phyloP scores from a whole-genome alignment of 108 stramenopile species.

The Pelagomonas calceolata region DNA sequence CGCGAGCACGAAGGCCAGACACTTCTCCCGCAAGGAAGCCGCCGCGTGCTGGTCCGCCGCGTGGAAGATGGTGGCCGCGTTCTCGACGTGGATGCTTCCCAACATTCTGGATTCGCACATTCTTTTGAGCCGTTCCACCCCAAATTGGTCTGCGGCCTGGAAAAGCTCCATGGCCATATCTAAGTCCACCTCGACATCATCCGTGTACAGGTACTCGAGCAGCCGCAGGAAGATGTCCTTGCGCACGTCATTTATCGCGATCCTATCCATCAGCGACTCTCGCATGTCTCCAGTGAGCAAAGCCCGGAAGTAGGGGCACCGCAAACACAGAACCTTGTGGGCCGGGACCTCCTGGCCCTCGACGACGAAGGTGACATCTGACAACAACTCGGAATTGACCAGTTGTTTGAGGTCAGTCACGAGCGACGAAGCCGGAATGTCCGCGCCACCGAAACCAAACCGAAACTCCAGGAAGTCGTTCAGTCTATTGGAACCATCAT shows the following conservation, averaged over 20 bases:
- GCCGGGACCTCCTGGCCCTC: slow-evolving; percentile 70
- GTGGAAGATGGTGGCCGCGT: slow-evolving; percentile 86
- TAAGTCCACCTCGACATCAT: slow-evolving; percentile 61
- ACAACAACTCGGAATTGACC: slow-evolving; percentile 63
- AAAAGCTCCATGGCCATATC: slow-evolving; percentile 92
- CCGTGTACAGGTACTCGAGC: slow-evolving; percentile 89
- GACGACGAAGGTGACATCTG: slow-evolving; percentile 84
- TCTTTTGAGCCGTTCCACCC: slow-evolving; percentile 80
- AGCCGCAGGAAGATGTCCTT: slow-evolving; percentile 70
- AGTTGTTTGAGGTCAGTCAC: slow-evolving; percentile 65
- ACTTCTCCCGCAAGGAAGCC: slow-evolving; percentile 61
- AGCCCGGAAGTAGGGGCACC: slow-evolving; percentile 82
- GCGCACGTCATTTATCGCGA: slow-evolving; percentile 16
- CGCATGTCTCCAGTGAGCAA: slow-evolving; percentile 73
- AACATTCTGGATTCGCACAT: slow-evolving; percentile 87
- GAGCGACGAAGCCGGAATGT: slow-evolving; percentile 63
- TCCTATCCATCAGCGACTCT: slow-evolving; percentile 2
- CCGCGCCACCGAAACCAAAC: too few species aligned
- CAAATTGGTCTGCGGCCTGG: slow-evolving; percentile 87
- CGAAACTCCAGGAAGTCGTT: slow-evolving; percentile 75
- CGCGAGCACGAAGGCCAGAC: slow-evolving; percentile 74
- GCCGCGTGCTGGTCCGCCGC: slow-evolving; percentile 88
- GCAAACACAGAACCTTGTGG: slow-evolving; percentile 81
- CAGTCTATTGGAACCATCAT: slow-evolving; percentile 77
- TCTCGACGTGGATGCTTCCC: slow-evolving; percentile 73